These are phyloP conservation scores for Cyclotella baltica DNA, from an alignment of 108 stramenopile genomes.

Conservation along the genomic window DNA sequence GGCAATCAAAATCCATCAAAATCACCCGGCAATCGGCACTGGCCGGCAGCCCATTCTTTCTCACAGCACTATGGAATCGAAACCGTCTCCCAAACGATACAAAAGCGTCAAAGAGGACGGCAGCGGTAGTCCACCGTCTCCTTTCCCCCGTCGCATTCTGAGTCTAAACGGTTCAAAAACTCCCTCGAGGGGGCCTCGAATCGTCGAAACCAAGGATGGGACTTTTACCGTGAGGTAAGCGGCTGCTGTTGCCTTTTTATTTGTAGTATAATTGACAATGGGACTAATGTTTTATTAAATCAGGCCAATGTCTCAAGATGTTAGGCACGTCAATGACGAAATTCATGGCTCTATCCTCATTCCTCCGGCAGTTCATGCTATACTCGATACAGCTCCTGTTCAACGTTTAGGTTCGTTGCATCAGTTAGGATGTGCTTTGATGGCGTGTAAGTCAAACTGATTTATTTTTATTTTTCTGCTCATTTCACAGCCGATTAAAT, in stretches of 20 bases:
- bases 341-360: slow-evolving; percentile 68
- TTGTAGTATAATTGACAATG: not conserved
- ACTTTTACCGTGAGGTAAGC: not conserved
- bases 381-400: slow-evolving; percentile 76
- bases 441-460: slow-evolving; percentile 50
- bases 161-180: not conserved
- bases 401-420: slow-evolving; percentile 85
- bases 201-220: not conserved
- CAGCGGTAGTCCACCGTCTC: not conserved
- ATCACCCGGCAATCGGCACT: no score
- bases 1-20: no score
- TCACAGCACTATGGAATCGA: not conserved
- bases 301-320: slow-evolving; percentile 27
- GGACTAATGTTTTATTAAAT: not conserved
- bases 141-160: no score
- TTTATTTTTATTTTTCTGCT: not conserved
- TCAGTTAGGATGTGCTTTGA: slow-evolving; percentile 82
- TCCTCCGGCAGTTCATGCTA: slow-evolving; percentile 71
- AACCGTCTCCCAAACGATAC: not conserved
- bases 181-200: not conserved
- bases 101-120: not conserved
- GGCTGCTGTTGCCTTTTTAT: not conserved
- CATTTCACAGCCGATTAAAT: not conserved
- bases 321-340: slow-evolving; percentile 70
- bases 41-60: no score